Evolutionary conservation across 495 filamentous ascomycete species (phyloP).

Genomic region (Penicillium longicatenatum): DNA sequence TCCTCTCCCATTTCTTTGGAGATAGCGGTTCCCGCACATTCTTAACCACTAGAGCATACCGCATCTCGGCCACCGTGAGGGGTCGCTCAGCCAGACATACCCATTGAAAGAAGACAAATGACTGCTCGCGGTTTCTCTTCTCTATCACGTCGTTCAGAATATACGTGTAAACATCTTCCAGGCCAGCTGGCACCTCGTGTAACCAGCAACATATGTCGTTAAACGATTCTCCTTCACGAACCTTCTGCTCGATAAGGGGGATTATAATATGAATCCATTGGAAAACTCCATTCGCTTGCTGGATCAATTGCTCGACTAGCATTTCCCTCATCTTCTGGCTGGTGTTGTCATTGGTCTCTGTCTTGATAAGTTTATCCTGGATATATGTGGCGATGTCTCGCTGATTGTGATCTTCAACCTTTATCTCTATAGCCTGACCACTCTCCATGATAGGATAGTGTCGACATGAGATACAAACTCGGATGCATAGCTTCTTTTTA

Average conservation of each 20-base stretch:
- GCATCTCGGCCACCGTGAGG: constrained; percentile 17
- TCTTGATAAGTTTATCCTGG: constrained; percentile 5
- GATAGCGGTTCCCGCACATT: neutral
- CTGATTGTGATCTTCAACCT: constrained; percentile 9
- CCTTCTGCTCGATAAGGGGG: constrained; percentile 6
- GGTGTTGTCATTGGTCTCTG: neutral
- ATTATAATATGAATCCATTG: constrained; percentile 17
- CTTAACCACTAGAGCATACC: constrained; percentile 13
- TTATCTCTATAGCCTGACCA: neutral
- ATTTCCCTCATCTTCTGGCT: neutral
- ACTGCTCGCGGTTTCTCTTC: neutral
- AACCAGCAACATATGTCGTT: constrained; percentile 11
- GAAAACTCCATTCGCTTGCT: constrained; percentile 3
- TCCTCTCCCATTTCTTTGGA: constrained; percentile 5
- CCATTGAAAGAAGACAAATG: constrained; percentile 20
- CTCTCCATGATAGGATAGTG: constrained; percentile 15
- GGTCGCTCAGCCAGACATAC: constrained; percentile 19
- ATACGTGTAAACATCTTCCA: constrained; percentile 15
- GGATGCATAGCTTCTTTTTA: neutral
- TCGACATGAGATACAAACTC: constrained; percentile 22
- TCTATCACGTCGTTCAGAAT: constrained; percentile 15
- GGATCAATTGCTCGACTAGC: constrained; percentile 7
- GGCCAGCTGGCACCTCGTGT: constrained; percentile 6
- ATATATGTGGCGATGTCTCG: constrained; percentile 11
- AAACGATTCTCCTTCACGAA: constrained; percentile 13